phyloP scores from a whole-genome alignment of 176 grass and related monocot species.

The Bromus sterilis region DNA sequence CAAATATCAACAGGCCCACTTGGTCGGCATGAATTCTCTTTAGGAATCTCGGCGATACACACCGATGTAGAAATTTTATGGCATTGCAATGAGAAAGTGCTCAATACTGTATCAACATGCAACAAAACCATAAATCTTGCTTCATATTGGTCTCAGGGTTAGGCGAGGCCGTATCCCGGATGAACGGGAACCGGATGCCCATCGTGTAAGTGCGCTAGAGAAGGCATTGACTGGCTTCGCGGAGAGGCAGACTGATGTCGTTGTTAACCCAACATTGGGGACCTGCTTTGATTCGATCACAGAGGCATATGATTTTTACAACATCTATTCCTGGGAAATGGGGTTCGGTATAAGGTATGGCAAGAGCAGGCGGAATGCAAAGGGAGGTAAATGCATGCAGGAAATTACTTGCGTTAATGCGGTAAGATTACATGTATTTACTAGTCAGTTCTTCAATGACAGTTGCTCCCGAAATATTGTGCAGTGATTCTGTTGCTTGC shows the following conservation, averaged over 20 bases:
- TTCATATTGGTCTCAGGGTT: neutral
- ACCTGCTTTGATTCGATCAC: neutral
- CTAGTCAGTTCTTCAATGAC: neutral
- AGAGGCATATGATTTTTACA: slow-evolving; percentile 4
- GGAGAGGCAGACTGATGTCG: neutral
- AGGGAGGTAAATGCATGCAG: neutral
- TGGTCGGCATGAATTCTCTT: neutral
- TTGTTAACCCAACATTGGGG: neutral
- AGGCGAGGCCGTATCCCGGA: neutral
- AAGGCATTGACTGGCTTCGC: neutral
- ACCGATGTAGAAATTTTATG: neutral
- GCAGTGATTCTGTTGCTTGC: neutral
- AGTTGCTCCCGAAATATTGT: neutral
- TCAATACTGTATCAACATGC: neutral
- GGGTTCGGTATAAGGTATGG: neutral
- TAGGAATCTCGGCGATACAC: neutral
- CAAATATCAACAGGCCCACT: neutral
- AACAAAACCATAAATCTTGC: neutral
- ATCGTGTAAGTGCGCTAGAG: neutral
- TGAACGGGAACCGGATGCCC: neutral
- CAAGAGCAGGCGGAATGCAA: neutral
- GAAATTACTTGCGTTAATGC: neutral
- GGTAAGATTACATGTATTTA: neutral
- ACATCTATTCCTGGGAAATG: slow-evolving; percentile 10
- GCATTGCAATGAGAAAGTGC: neutral